These are phyloP conservation scores for Haplosporangium sp. DNA, from an alignment of 371 early-diverging fungal genomes.

Conservation along the genomic window DNA sequence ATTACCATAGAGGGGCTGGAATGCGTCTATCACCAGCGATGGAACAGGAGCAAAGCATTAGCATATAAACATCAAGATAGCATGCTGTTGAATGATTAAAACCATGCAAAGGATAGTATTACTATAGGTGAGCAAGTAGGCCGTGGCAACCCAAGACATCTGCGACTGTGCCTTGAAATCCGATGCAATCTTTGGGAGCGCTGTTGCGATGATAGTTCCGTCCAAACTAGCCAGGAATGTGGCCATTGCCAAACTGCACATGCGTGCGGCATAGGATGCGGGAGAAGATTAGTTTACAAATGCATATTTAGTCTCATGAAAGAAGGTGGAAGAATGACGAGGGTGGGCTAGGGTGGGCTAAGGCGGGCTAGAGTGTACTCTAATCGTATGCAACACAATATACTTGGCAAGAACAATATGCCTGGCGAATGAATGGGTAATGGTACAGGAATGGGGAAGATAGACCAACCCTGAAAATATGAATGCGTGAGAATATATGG, in stretches of 20 bases:
- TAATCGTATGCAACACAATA: not conserved
- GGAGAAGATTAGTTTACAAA: not conserved
- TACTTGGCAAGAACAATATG: not conserved
- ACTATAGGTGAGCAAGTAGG: conserved; percentile 59
- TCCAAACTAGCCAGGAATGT: conserved; percentile 84
- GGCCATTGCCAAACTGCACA: conserved; percentile 65
- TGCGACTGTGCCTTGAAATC: conserved; percentile 71
- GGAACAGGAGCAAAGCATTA: not conserved
- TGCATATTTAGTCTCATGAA: not conserved
- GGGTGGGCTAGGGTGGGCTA: no score
- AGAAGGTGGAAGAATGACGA: not conserved
- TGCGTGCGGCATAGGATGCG: conserved; percentile 8
- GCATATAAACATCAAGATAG: no score
- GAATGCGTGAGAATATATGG: not conserved
- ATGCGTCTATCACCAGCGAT: conserved; percentile 38
- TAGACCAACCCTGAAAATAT: not conserved
- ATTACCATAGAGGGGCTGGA: conserved; percentile 66
- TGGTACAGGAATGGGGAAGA: not conserved
- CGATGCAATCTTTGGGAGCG: conserved; percentile 76
- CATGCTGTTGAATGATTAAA: not conserved
- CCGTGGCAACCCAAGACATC: conserved; percentile 75
- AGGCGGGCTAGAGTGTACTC: no score
- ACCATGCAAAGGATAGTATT: conserved; percentile 1
- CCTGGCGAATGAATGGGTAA: no score
- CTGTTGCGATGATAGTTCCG: conserved; percentile 83